These are phyloP conservation scores for Capsicum baccatum DNA, from an alignment of 257 asterid species.

Conservation along the genomic window DNA sequence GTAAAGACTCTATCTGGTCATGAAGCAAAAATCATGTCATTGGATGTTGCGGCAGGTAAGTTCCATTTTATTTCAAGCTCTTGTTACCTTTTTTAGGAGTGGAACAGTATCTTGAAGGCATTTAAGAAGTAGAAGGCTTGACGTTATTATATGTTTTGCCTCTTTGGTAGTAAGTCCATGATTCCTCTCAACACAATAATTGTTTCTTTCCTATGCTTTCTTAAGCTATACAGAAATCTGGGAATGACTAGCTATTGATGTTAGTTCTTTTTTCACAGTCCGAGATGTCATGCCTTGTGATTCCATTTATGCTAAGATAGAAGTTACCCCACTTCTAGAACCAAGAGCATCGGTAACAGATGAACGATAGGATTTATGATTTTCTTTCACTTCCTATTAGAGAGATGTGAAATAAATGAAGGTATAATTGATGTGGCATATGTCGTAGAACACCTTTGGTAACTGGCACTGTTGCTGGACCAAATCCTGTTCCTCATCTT, in stretches of 20 bases:
- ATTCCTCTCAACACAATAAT: not conserved
- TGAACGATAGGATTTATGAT: not conserved
- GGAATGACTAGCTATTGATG: not conserved
- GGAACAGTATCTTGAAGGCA: not conserved
- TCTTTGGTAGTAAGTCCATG: not conserved
- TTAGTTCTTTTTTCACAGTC: not conserved
- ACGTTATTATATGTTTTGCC: not conserved
- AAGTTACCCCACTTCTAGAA: not conserved
- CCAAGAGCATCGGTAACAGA: not conserved
- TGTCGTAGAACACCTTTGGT: not conserved
- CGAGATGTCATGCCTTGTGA: not conserved
- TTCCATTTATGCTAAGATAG: not conserved
- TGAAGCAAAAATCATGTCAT: conserved; percentile 83
- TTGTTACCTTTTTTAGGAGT: conserved; percentile 1
- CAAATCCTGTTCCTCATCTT: not conserved
- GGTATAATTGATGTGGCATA: not conserved
- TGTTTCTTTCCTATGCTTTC: not conserved
- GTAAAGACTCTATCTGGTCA: conserved; percentile 81
- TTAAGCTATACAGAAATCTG: not conserved
- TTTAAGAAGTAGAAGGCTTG: not conserved
- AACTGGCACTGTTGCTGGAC: not conserved
- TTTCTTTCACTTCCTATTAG: not conserved
- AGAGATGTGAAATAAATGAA: not conserved
- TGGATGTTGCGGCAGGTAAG: conserved; percentile 80
- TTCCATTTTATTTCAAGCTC: conserved; percentile 23